These are phyloP conservation scores for Skeletonema grethae DNA, from an alignment of 108 stramenopile species.

Conservation along the genomic window DNA sequence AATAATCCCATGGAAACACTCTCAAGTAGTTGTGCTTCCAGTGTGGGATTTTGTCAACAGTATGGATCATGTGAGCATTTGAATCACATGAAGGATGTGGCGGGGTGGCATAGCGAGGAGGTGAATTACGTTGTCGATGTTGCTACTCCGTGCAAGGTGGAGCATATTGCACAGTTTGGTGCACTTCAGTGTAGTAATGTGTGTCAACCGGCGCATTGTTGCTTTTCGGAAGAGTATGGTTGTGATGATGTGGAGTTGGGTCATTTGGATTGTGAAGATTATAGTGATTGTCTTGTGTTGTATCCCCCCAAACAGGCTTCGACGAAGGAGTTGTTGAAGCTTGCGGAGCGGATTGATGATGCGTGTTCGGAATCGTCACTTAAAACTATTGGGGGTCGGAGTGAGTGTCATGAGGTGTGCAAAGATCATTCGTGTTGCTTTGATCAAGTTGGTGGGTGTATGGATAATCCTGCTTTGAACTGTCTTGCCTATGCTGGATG, in stretches of 20 bases:
- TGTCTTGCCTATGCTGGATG: constrained; percentile 41
- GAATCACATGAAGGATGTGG: constrained; percentile 25
- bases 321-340: constrained; percentile 10
- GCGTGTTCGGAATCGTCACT: constrained; percentile 20
- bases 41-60: constrained; percentile 39
- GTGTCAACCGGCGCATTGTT: constrained; percentile 44
- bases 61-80: constrained; percentile 43
- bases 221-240: constrained; percentile 26
- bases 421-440: constrained; percentile 35
- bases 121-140: constrained; percentile 21
- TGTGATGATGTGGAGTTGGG: constrained; percentile 32
- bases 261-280: constrained; percentile 29
- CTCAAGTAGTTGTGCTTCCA: constrained; percentile 17
- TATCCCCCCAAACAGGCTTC: constrained; percentile 9
- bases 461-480: constrained; percentile 19
- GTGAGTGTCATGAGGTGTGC: constrained; percentile 26
- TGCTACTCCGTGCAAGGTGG: constrained; percentile 18
- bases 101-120: constrained; percentile 22
- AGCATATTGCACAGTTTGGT: constrained; percentile 37
- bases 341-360: constrained; percentile 29
- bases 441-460: constrained; percentile 22
- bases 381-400: constrained; percentile 13
- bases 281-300: constrained; percentile 25
- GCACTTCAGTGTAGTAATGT: constrained; percentile 40
- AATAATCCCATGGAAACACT: constrained; percentile 11